Evolutionary conservation across 768 basidiomycete genomes (phyloP), one percentile per base, ranked within the genome.

Genomic region (Hortiboletus flavorubellus): DNA sequence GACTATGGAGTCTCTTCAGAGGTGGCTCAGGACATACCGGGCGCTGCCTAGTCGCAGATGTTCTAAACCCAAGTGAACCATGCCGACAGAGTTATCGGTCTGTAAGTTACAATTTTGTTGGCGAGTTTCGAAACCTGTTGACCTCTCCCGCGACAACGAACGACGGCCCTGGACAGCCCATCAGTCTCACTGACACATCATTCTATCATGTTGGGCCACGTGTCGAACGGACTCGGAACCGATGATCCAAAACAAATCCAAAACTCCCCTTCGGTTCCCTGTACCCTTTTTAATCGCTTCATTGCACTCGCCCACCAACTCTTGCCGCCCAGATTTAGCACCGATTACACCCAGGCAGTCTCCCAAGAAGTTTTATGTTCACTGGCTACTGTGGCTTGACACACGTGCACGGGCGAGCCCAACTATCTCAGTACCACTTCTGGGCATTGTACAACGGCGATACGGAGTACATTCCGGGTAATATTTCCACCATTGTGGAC

Each of bases 401-500:
- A 9, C 82, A 83, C 64, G 21, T 21, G 21, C 21, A 75, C 82
- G 1, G 83, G 83, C 1, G 77, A 86, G 66, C 85, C 85, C 30
- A 85, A 86, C 64, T 84, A 78, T 55, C 3, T 67, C n/a, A 75
- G 77, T 12, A 62, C 72, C 2, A 79, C 63, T 82, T 80, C 63
- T 81, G 67, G 51, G 83, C 77, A 40, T 71, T 78, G 68, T 63
- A 62, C 10, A 76, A 76, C 55, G 82, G 85, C 39, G 67, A 71
- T 34, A n/a, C 52, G 31, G 43, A 49, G 49, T 29, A 49, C 16
- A 57, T 81, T 30, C 75, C 78, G 0, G 61, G 46, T 26, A 84
- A 82, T 60, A 71, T 83, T n/a, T 80, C 81, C 4, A 81, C 78
- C 15, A 63, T 86, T 40, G 80, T 80, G 21, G 85, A 87, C 59